Percentiles rank a stretch among this genome's conserved stretches.
These are phyloP conservation scores for Clitocybe nebularis DNA, from an alignment of 1,284 basidiomycete genomes.

Conservation along the genomic window DNA sequence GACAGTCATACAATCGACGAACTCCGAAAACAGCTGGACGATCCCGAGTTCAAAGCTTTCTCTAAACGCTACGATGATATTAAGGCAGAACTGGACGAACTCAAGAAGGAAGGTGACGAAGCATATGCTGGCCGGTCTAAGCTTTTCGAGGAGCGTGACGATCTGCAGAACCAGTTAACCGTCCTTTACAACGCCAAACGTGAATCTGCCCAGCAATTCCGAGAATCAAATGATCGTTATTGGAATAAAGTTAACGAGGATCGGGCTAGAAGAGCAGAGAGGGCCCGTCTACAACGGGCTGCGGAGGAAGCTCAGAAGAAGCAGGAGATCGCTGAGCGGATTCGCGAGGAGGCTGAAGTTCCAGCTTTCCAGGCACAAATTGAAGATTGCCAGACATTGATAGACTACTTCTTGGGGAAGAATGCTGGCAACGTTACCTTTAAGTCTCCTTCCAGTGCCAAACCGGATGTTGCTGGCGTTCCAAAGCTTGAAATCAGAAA, in stretches of 20 bases:
- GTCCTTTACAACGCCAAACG: constrained; percentile 78
- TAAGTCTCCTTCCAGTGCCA: constrained; percentile 38
- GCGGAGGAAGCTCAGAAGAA: constrained; percentile 83
- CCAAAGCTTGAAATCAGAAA: constrained; percentile 83
- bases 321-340: constrained; percentile 73
- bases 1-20: constrained; percentile 79
- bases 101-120: constrained; percentile 88
- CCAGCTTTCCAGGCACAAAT: constrained; percentile 94
- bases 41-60: constrained; percentile 84
- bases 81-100: constrained; percentile 81
- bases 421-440: constrained; percentile 51
- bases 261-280: constrained; percentile 80
- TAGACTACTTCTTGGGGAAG: constrained; percentile 86
- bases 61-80: constrained; percentile 83
- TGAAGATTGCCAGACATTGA: constrained; percentile 94
- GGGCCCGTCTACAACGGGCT: constrained; percentile 74
- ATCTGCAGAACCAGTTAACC: constrained; percentile 69
- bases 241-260: constrained; percentile 83
- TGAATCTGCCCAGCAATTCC: constrained; percentile 65
- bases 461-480: constrained; percentile 62
- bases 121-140: constrained; percentile 79
- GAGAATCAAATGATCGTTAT: constrained; percentile 80
- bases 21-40: constrained; percentile 82
- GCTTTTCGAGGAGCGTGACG: constrained; percentile 86
- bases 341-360: constrained; percentile 88